Base-by-base conservation (phyloP, 129 eudicot genomes). In the Helichrysum umbraculigerum region DNA sequence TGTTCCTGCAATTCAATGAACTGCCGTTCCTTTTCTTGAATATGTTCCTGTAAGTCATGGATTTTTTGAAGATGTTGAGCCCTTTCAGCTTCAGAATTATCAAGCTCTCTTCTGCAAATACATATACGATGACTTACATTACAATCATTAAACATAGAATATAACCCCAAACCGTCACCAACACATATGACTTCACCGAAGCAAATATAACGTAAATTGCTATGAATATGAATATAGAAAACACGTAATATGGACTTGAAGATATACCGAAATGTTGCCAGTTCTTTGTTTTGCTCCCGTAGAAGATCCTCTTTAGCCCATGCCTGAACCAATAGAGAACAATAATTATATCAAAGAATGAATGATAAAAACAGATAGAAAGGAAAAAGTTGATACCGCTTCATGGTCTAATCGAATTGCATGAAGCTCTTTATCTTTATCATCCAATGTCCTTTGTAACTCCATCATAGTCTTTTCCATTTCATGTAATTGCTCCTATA, bases 221-320 rank as follows among this genome's bases (percentile, higher is more conserved):
- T 51, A 73, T 25, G 28, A 25, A 25, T 25, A 25, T 25, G 9
- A 14, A 25, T 25, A 6, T 12, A 6, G 6, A 25, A 42, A 28
- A 42, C 39, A 62, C 39, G 41, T 11, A 29, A 17, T 19, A 12
- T 5, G 19, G 37, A 2, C 32, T 61, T 11, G 1, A 29, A 62
- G 34, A 69, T 42, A 11, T 74, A 91, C 98, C 96, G 75, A 75
- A 82, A 91, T 58, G 81, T 85, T 54, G 89, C 93, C 19, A 91
- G 85, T 76, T 94, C 97, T 61, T 87, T 82, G 84, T 81, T 89
- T 84, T 91, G 98, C 78, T 94, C 98, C 58, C 96, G 82, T 56
- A 94, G 80, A 50, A 94, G 96, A 82, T 94, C 98, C 79, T 91
- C 97, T 75, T 94, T 94, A 19, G 98, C 98, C 98, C 98, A 94